phyloP scores from a whole-genome alignment of 2,329 filamentous ascomycete species.

The Dryadomyces quercus-mongolicae region DNA sequence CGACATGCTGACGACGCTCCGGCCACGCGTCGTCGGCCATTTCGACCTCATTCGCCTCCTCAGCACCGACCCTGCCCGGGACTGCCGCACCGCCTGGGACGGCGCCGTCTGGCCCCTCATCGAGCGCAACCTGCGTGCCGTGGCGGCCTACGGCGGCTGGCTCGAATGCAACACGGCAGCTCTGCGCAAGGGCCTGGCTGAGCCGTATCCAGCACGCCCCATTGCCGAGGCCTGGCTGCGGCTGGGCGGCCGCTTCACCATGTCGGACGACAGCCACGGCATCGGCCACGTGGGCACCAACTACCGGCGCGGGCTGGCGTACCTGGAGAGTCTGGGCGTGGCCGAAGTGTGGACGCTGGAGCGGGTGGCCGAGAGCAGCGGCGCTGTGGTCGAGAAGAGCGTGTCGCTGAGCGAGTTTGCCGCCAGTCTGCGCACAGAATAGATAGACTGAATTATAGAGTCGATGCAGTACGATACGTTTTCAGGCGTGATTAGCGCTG shows the following conservation, averaged over 20 bases:
- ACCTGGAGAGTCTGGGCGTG: slow-evolving; percentile 55
- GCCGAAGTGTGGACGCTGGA: slow-evolving; percentile 46
- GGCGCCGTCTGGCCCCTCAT: slow-evolving; percentile 60
- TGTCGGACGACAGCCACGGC: slow-evolving; percentile 93
- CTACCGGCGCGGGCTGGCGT: slow-evolving; percentile 59
- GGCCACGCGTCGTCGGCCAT: slow-evolving; percentile 75
- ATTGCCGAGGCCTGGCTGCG: slow-evolving; percentile 68
- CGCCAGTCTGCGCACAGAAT: slow-evolving; percentile 7
- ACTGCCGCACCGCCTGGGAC: slow-evolving; percentile 30
- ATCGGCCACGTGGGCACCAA: slow-evolving; percentile 79
- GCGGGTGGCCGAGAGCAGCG: slow-evolving; percentile 18
- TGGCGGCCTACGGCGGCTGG: slow-evolving; percentile 64
- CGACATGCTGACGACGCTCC: slow-evolving; percentile 62
- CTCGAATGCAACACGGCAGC: slow-evolving; percentile 84
- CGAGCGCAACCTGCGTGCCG: slow-evolving; percentile 58
- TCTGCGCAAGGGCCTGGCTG: slow-evolving; percentile 75
- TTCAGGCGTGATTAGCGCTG: too few species aligned
- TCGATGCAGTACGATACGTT: too few species aligned
- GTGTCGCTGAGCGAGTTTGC: slow-evolving; percentile 10
- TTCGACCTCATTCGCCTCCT: slow-evolving; percentile 84
- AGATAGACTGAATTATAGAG: too few species aligned
- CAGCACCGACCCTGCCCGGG: slow-evolving; percentile 53
- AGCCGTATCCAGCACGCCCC: slow-evolving; percentile 74
- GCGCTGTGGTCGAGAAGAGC: slow-evolving; percentile 31
- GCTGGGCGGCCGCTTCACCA: slow-evolving; percentile 69